These are phyloP conservation scores for Colletotrichum plurivorum DNA, from an alignment of 2,329 filamentous ascomycete species.

Conservation along the genomic window DNA sequence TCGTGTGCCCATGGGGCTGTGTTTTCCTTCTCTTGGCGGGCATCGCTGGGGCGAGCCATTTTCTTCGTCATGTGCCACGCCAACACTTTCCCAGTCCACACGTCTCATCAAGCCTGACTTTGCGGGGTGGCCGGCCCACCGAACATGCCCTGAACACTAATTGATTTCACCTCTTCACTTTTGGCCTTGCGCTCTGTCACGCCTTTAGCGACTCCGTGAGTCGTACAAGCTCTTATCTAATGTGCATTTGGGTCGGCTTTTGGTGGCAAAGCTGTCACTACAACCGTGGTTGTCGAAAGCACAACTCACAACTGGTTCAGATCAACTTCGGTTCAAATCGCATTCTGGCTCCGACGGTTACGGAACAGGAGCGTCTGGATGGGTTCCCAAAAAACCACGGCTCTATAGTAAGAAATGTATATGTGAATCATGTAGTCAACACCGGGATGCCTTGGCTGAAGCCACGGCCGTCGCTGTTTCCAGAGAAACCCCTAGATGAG, in stretches of 20 bases:
- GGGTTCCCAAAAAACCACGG: neutral
- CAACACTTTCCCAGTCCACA: slow-evolving; percentile 23
- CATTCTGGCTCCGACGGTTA: neutral
- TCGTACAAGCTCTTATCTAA: slow-evolving; percentile 7
- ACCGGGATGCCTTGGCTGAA: slow-evolving; percentile 20
- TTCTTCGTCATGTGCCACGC: slow-evolving; percentile 24
- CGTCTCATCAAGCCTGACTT: slow-evolving; percentile 22
- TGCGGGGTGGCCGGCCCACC: slow-evolving; percentile 27
- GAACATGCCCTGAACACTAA: slow-evolving; percentile 23
- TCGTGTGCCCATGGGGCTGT: neutral
- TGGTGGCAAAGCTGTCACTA: neutral
- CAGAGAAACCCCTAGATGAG: slow-evolving; percentile 61
- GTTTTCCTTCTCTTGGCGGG: neutral
- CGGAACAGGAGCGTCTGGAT: neutral
- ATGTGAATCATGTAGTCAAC: slow-evolving; percentile 23
- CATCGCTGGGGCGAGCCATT: slow-evolving; percentile 9
- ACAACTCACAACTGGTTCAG: neutral
- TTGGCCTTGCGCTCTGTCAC: slow-evolving; percentile 1
- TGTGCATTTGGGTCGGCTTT: too few relatives aligned
- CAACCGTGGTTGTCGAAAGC: neutral
- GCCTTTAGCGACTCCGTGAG: slow-evolving; percentile 14
- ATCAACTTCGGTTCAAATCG: slow-evolving; percentile 2
- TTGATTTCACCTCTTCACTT: neutral
- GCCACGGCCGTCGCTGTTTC: slow-evolving; percentile 13
- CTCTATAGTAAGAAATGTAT: slow-evolving; percentile 9